Evolutionary conservation across 176 grass and related monocot species (phyloP), one percentile per base, ranked within the genome.

Genomic region (Triticum dicoccoides): DNA sequence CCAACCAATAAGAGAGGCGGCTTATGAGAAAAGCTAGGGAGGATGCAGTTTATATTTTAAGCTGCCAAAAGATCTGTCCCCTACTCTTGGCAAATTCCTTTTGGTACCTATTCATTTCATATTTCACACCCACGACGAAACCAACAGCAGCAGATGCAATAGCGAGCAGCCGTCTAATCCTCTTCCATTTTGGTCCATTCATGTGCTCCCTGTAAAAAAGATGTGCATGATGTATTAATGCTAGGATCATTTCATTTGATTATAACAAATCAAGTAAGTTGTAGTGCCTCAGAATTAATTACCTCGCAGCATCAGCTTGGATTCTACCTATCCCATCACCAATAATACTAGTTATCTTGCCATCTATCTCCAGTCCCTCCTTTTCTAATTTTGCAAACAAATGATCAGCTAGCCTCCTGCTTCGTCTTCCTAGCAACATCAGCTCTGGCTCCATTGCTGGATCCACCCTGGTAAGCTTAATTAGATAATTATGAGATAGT

Each of bases 361-460:
- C 77, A 42, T 80, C 59, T 64, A 64, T 64, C 77, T 80, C 77
- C 33, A 74, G 25, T 64, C 69, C 69, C 56, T 84, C 82, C 73
- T 73, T 29, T 75, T 54, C 25, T 84, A 84, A 75, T 33, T 84
- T 84, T 75, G 37, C 35, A 6, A 75, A 47, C 10, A 84, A 30
- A 32, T 21, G 15, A 44, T 62, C 37, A 27, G 27, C 27, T 27
- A 61, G 29, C 10, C 41, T 44, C 69, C 35, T 61, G 34, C 67
- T 37, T 69, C 9, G 8, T 69, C 67, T 69, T 69, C 67, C 67
- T 69, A 69, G 67, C 67, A 69, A 20, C 82, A 62, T 11, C 23
- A 32, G 64, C 42, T 62, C 21, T 62, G 73, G 69, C 52, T 44
- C 68, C 68, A 44, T 44, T 44, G 41, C 41, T 44, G 41, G 10